Evolutionary conservation across 768 basidiomycete species (phyloP).

Genomic region (Podaxis sp.): DNA sequence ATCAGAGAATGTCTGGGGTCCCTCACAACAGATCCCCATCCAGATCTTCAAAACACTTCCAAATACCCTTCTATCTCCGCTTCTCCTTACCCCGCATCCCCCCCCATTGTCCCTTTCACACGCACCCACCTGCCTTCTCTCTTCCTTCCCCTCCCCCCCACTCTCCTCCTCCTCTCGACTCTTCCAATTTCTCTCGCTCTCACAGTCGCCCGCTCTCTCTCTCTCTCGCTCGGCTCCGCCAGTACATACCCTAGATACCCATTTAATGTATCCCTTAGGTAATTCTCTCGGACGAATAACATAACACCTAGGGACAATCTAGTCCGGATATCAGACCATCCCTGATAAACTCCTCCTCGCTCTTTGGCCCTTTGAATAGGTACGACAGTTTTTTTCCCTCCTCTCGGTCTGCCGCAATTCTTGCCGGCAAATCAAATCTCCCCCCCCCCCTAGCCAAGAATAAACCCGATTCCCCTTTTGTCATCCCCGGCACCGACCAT

Average conservation of each 20-base stretch:
- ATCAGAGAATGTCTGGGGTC: conserved; percentile 6
- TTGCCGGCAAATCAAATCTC: not conserved
- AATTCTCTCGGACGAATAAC: not conserved
- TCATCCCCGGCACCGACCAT: not conserved
- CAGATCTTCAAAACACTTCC: conserved; percentile 8
- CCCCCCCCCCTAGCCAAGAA: not conserved
- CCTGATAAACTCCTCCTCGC: not conserved
- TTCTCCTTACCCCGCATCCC: conserved; percentile 7
- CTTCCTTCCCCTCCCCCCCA: not conserved
- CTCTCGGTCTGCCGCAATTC: not conserved
- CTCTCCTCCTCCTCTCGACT: not conserved
- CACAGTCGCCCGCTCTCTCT: not conserved
- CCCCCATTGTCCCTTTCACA: not conserved
- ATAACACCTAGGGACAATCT: not conserved
- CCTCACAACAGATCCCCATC: not conserved
- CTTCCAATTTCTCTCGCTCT: not conserved
- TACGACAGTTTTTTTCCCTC: not conserved
- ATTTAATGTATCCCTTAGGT: not conserved
- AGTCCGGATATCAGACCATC: not conserved
- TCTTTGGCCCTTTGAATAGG: not conserved
- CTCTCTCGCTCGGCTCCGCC: not conserved
- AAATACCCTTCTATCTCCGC: conserved; percentile 9
- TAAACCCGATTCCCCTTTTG: not conserved
- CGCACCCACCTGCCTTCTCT: not conserved
- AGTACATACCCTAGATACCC: not conserved